A percentile compares a stretch with the other conserved stretches of the same genome.
Evolutionary conservation across 2,329 filamentous ascomycete genomes (phyloP).

Genomic region (Sporothrix dimorphospora): DNA sequence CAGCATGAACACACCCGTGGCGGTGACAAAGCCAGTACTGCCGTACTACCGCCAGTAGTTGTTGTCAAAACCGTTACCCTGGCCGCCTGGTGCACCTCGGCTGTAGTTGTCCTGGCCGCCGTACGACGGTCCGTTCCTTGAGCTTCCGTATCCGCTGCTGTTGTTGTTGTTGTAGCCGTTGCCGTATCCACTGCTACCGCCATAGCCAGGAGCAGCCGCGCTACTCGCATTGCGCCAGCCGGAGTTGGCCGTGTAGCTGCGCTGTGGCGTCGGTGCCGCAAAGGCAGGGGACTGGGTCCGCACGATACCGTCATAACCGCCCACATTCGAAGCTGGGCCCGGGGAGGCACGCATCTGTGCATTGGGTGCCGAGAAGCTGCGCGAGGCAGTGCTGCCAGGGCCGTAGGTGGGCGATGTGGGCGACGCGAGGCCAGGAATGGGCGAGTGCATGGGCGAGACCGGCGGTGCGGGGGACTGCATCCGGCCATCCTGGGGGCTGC

Average conservation of each 20-base stretch:
- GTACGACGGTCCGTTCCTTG: slow-evolving; percentile 19
- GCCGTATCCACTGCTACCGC: neutral
- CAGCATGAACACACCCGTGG: neutral
- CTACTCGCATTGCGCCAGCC: neutral
- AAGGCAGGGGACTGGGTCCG: slow-evolving; percentile 29
- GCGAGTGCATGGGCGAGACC: slow-evolving; percentile 11
- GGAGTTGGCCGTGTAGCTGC: slow-evolving; percentile 30
- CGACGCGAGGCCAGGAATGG: slow-evolving; percentile 11
- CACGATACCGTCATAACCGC: neutral
- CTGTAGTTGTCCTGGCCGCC: neutral
- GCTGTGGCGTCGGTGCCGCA: slow-evolving; percentile 24
- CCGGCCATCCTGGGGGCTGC: neutral
- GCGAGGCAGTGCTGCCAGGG: slow-evolving; percentile 5
- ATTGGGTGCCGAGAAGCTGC: slow-evolving; percentile 38
- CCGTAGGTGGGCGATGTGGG: slow-evolving; percentile 19
- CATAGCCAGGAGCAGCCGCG: neutral
- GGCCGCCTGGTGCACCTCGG: slow-evolving; percentile 7
- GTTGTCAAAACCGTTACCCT: slow-evolving; percentile 19
- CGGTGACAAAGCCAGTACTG: neutral
- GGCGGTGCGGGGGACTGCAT: slow-evolving; percentile 6
- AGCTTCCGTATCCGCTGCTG: neutral
- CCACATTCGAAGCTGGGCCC: neutral
- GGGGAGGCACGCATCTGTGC: slow-evolving; percentile 24
- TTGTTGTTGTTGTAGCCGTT: neutral
- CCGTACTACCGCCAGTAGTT: slow-evolving; percentile 28